A percentile compares a stretch with the other conserved stretches of the same genome.
phyloP scores from a whole-genome alignment of 345 rosid species.

The Cochlearia excelsa region DNA sequence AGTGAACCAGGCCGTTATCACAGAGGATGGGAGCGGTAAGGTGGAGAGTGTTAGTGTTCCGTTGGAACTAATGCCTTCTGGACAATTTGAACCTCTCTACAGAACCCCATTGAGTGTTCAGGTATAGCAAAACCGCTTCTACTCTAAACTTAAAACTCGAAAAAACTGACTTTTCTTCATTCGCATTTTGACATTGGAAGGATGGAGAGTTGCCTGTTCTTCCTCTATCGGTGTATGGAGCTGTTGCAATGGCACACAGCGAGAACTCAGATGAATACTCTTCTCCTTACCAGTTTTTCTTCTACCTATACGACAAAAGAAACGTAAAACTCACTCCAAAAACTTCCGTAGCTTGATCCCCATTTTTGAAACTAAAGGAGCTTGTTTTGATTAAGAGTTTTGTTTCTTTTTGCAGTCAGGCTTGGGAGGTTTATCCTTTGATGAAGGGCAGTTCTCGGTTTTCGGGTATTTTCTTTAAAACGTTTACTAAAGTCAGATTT shows the following conservation, averaged over 20 bases:
- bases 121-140: conserved; percentile 38
- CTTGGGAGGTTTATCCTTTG: conserved; percentile 92
- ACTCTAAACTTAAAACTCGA: neutral
- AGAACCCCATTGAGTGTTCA: conserved; percentile 68
- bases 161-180: conserved; percentile 16
- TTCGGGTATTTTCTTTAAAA: conserved; percentile 53
- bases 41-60: conserved; percentile 61
- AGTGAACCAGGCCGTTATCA: conserved; percentile 68
- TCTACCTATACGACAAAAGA: conserved; percentile 88
- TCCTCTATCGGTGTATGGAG: conserved; percentile 84
- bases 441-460: conserved; percentile 92
- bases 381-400: conserved; percentile 6
- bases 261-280: conserved; percentile 84
- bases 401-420: conserved; percentile 50
- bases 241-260: conserved; percentile 89
- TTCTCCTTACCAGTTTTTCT: conserved; percentile 85
- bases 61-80: conserved; percentile 82
- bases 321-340: conserved; percentile 46
- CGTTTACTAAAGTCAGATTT: neutral
- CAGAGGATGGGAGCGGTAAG: conserved; percentile 54
- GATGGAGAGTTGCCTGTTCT: conserved; percentile 91
- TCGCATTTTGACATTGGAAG: conserved; percentile 37
- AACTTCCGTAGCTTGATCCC: neutral
- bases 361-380: neutral
- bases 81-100: conserved; percentile 93